A percentile compares a stretch with the other conserved stretches of the same genome.
Evolutionary conservation across 176 grass and related monocot species (phyloP).

Genomic region (Cenchrus americanus): DNA sequence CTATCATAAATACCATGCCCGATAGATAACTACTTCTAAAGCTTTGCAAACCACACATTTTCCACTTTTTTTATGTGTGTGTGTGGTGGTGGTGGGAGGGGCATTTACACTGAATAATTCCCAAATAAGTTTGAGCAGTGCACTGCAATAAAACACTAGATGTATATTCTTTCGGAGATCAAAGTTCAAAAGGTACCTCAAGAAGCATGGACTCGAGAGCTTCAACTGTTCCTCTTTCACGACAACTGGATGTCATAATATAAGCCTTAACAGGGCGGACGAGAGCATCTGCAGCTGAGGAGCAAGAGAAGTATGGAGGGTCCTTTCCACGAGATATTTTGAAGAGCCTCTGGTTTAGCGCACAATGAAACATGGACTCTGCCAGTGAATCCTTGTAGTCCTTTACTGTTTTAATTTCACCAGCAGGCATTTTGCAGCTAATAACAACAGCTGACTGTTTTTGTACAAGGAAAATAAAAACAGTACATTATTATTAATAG

Average conservation of each 20-base stretch:
- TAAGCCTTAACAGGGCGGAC: constrained; percentile 92
- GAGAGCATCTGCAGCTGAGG: constrained; percentile 87
- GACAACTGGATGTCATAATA: constrained; percentile 96
- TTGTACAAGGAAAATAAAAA: constrained; percentile 41
- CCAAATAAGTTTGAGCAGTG: neutral
- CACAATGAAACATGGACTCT: constrained; percentile 97
- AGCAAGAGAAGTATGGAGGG: constrained; percentile 95
- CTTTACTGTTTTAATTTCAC: constrained; percentile 83
- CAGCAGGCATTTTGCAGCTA: constrained; percentile 92
- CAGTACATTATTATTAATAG: neutral
- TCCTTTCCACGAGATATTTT: constrained; percentile 92
- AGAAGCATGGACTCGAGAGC: constrained; percentile 94
- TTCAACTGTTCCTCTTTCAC: constrained; percentile 86
- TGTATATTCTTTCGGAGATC: constrained; percentile 30
- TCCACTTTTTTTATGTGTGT: neutral
- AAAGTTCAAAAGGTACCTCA: constrained; percentile 78
- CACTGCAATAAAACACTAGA: neutral
- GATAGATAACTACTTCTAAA: neutral
- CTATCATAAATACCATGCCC: neutral
- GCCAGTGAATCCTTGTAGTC: constrained; percentile 90
- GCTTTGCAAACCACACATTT: neutral
- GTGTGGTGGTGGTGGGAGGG: too few species aligned
- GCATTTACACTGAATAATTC: neutral
- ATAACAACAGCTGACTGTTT: constrained; percentile 97
- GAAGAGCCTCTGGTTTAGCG: constrained; percentile 96